A percentile compares a stretch with the other conserved stretches of the same genome.
phyloP scores from a whole-genome alignment of 495 filamentous ascomycete species.

The Evernia prunastri region DNA sequence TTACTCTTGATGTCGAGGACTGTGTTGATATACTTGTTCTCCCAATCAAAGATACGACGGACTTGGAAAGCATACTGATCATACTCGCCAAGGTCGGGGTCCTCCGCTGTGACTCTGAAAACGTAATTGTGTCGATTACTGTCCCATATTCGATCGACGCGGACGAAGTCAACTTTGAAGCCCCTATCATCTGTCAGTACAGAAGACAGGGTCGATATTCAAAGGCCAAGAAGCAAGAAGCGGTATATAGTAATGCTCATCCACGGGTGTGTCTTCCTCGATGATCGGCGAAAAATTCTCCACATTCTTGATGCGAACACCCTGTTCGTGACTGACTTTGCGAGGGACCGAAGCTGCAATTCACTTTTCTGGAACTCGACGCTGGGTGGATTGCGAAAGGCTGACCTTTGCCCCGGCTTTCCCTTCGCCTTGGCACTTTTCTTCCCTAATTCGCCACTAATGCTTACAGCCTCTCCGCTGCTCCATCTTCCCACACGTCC shows the following conservation, averaged over 20 bases:
- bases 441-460: constrained; percentile 23
- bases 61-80: constrained; percentile 85
- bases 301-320: constrained; percentile 25
- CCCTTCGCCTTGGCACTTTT: constrained; percentile 7
- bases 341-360: background rate
- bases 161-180: constrained; percentile 71
- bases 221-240: background rate
- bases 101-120: constrained; percentile 73
- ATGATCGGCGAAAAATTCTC: background rate
- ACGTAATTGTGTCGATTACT: constrained; percentile 76
- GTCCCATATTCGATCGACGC: constrained; percentile 81
- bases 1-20: constrained; percentile 84
- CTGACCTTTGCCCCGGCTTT: constrained; percentile 22
- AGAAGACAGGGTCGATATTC: background rate
- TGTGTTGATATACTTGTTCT: constrained; percentile 75
- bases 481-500: constrained; percentile 10
- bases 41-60: constrained; percentile 77
- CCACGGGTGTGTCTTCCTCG: background rate
- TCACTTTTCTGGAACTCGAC: background rate
- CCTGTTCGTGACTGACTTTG: constrained; percentile 18
- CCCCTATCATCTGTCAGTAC: constrained; percentile 39
- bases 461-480: constrained; percentile 21
- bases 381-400: constrained; percentile 6
- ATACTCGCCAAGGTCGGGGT: constrained; percentile 65
- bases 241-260: background rate